These are phyloP conservation scores for Phragmites australis DNA, from an alignment of 176 grass and related monocot genomes.

Conservation along the genomic window DNA sequence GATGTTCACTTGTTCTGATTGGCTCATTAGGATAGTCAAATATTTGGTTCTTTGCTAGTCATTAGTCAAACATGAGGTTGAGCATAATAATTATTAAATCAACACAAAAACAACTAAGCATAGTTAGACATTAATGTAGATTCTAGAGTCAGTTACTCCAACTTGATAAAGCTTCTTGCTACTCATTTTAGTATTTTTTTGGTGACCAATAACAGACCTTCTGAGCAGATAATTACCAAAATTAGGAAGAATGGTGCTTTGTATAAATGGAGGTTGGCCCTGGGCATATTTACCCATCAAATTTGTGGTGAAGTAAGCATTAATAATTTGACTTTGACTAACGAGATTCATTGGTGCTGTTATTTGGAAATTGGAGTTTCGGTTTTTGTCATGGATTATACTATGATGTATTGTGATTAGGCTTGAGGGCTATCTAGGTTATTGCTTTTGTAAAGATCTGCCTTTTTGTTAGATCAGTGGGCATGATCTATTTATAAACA, in stretches of 20 bases:
- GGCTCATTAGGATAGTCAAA: neutral
- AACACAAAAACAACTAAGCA: neutral
- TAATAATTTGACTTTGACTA: neutral
- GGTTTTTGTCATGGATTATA: conserved; percentile 6
- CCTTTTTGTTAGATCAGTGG: neutral
- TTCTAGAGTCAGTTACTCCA: conserved; percentile 15
- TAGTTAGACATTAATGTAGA: neutral
- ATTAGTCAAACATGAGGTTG: neutral
- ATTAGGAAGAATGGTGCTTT: neutral
- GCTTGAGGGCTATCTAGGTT: neutral
- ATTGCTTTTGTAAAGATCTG: neutral
- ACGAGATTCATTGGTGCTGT: neutral
- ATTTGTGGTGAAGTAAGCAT: neutral
- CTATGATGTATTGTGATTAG: neutral
- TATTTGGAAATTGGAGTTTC: conserved; percentile 8
- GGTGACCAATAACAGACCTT: neutral
- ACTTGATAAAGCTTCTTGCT: neutral
- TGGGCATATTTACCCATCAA: neutral
- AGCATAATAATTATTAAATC: too few relatives aligned
- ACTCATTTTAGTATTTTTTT: neutral
- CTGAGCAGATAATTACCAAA: neutral
- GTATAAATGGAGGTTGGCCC: neutral
- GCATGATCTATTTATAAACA: neutral
- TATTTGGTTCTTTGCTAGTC: neutral
- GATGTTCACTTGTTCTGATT: neutral